Base-by-base conservation (phyloP, 2,329 filamentous ascomycete species). In the Cladosporium sp. region DNA sequence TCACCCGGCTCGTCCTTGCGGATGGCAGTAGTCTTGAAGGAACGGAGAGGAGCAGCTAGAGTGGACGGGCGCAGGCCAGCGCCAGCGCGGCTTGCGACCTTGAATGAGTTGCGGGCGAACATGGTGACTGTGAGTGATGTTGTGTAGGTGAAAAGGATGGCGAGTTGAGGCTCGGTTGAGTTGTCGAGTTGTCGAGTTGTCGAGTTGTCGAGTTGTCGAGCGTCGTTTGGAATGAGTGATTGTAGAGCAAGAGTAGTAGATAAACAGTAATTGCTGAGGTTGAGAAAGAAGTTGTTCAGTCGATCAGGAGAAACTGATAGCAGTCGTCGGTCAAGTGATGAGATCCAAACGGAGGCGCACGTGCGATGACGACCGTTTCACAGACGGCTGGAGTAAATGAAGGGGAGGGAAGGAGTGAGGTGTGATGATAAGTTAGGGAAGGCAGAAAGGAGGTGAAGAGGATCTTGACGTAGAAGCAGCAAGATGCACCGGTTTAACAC, bases 1-100 rank as follows among this genome's bases (percentile, higher is more conserved):
- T 58, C 55, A 20, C 50, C 13, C 58, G 62, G 41, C 51, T 56
- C 15, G 27, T 54, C 54, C 57, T 63, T 39, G 56, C 47, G 32
- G 51, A 56, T 41, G 37, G 29, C 19, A 13, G 45, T 24, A 12
- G 54, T 55, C 17, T 49, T 56, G 57, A 64, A 64, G 11, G 55
- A 49, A 37, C 52, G 40, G 24, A 50, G 8, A n/a, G 41, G 41
- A 7, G 53, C 15, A 13, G 41, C 18, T 32, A 32, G 27, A 40
- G 37, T n/a, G 9, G 52, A 30, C 13, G 38, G 54, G 40, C 55
- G 45, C 51, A 41, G 30, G 37, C 17, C 29, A 15, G 39, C 27
- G 20, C 37, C 39, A 15, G 37, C 45, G 48, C 51, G 53, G 48
- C 30, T 39, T 27, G 49, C 51, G 24, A 41, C 22, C 27, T 40